Evolutionary conservation across 345 rosid species (phyloP), one percentile per base, ranked within the genome.

Genomic region (Mallotus nudiflorus): DNA sequence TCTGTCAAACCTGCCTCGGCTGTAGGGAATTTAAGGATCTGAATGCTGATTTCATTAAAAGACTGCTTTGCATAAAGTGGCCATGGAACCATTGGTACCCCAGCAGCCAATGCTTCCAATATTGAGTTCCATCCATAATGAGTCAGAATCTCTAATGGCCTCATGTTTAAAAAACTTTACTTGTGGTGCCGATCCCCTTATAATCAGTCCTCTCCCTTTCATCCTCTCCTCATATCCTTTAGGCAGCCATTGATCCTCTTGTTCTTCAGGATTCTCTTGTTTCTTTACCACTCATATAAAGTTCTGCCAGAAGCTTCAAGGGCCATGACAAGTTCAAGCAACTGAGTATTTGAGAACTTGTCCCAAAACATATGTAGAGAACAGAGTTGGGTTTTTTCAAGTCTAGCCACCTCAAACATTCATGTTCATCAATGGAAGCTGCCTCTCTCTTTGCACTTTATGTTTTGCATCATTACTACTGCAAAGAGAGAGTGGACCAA

Each of bases 71-170:
- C 86, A 9, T 13, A 50, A 16, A 76, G 46, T 0, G 89, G 87
- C 89, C 87, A 83, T 2, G 81, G 80, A 42, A 86, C 79, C 84
- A 86, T 74, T 1, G 83, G 87, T 44, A 83, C 65, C 27, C 89
- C 85, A 7, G 81, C 77, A 51, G 77, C 49, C 0, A 80, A 65
- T n/a, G 78, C 82, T 63, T 85, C 89, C 2, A 83, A 53, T 42
- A 72, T 20, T 1, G 87, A 86, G 73, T 81, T 86, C 89, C 86
- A 86, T 51, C 89, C 87, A 19, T 86, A 86, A 15, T 84, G 87
- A 3, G 88, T 86, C 75, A 86, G 5, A 81, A 84, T 39, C 84
- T 29, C 85, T 82, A 1, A 68, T 48, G 3, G 86, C 83, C 73
- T 78, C 73, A 37, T 84, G 81, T 6, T 84, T 86, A 33, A 86